A percentile compares a stretch with the other conserved stretches of the same genome.
phyloP scores from a whole-genome alignment of 1,284 basidiomycete species.

The Wolfiporia cocos region DNA sequence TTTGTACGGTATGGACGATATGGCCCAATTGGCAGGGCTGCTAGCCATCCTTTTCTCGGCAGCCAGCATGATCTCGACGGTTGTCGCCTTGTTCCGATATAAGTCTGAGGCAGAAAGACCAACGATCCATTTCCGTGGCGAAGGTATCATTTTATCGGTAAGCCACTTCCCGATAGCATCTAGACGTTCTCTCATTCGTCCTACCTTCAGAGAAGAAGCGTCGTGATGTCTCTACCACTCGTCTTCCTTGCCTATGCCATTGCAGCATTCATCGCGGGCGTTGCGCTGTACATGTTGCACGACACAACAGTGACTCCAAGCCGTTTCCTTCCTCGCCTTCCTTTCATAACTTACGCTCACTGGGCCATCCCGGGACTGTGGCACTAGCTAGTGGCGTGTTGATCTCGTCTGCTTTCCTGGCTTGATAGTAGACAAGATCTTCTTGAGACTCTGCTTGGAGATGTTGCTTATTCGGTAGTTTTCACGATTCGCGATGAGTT shows the following conservation, averaged over 20 bases:
- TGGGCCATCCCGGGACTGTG: conserved; percentile 58
- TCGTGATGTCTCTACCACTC: conserved; percentile 65
- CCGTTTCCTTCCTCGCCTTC: conserved; percentile 29
- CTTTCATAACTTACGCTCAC: conserved; percentile 51
- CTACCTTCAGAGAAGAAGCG: conserved; percentile 44
- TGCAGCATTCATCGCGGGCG: conserved; percentile 55
- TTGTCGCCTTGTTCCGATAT: conserved; percentile 60
- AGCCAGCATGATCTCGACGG: conserved; percentile 59
- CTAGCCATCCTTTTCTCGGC: conserved; percentile 61
- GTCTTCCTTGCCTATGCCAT: conserved; percentile 67
- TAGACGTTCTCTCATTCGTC: conserved; percentile 11
- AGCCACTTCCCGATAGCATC: conserved; percentile 17
- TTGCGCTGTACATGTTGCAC: conserved; percentile 60
- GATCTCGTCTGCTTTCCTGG: conserved; percentile 42
- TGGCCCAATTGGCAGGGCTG: conserved; percentile 56
- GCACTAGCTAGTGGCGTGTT: conserved; percentile 60
- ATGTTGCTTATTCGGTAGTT: too few relatives aligned
- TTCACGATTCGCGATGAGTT: too few relatives aligned
- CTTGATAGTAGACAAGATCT: too few relatives aligned
- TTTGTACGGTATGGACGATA: conserved; percentile 59
- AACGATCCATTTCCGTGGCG: conserved; percentile 37
- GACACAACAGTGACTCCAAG: conserved; percentile 36
- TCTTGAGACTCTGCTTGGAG: too few relatives aligned
- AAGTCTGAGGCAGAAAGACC: conserved; percentile 54
- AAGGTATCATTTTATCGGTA: conserved; percentile 56